Conservation (phyloP, 2,329 filamentous ascomycete species). For the Claviceps capensis region DNA sequence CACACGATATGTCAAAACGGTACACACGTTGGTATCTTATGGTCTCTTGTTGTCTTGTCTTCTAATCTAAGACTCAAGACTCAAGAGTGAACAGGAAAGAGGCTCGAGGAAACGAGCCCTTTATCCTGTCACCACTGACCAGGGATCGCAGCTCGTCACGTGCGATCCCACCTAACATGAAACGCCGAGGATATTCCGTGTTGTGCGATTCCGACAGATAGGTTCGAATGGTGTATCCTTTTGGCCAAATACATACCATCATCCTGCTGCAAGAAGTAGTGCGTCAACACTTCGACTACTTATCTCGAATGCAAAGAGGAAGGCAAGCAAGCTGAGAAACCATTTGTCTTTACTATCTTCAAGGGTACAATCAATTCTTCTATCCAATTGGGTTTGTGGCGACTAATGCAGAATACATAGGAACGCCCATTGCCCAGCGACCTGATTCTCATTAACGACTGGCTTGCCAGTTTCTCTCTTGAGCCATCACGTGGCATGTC, state of each 20-base stretch:
- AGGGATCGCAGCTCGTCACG: too few relatives aligned
- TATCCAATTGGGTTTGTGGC: too few relatives aligned
- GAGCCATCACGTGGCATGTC: conserved; percentile 10
- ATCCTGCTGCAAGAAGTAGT: conserved; percentile 9
- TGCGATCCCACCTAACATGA: too few relatives aligned
- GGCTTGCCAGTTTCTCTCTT: conserved; percentile 8
- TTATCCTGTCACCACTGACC: too few relatives aligned
- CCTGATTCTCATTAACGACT: conserved; percentile 10
- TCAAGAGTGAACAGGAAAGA: too few relatives aligned
- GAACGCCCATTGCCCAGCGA: conserved; percentile 6
- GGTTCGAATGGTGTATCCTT: conserved; percentile 10
- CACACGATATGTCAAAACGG: too few relatives aligned
- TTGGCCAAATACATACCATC: conserved; percentile 12
- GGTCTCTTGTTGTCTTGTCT: too few relatives aligned
- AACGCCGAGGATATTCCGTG: too few relatives aligned
- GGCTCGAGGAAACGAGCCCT: too few relatives aligned
- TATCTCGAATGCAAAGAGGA: conserved; percentile 5
- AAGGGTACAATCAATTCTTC: conserved; percentile 2
- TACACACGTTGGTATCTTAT: too few relatives aligned
- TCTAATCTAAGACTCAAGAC: too few relatives aligned
- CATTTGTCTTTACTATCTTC: conserved; percentile 8
- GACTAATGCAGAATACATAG: not conserved
- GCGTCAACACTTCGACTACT: conserved; percentile 7
- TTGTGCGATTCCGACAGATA: too few relatives aligned
- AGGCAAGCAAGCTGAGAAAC: conserved; percentile 4